Base-by-base conservation (phyloP, 108 stramenopile species). In the Poteriospumella lacustris region DNA sequence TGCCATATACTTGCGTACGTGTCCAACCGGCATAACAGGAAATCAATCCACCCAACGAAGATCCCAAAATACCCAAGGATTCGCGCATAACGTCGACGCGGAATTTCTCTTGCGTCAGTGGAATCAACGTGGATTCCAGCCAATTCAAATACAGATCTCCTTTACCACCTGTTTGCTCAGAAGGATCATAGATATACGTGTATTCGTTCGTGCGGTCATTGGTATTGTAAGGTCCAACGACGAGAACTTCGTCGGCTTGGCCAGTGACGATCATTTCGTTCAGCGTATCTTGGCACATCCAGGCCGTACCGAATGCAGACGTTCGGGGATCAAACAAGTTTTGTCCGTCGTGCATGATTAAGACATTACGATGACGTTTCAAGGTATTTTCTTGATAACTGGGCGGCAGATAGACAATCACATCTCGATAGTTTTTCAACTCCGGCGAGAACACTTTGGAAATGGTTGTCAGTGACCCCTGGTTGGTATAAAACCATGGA, bases 291-390 rank as follows among this genome's bases (percentile, higher is more conserved):
- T 76, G 75, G 3, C 39, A 43, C 75, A 76, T 76, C 75, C 75
- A 76, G 1, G 75, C 75, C 2, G 56, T 76, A n/a, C 75, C 75
- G 19, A 76, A 59, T 19, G 56, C 56, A 1, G 75, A 58, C 40
- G 44, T 58, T 28, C 1, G 1, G 1, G 58, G 29, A 24, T 56
- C 43, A 42, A 76, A 76, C 75, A 76, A 34, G 58, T 76, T 76
- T 42, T 76, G 75, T 43, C 75, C 75, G n/a, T 76, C 75, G 58
- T 76, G 75, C 75, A 52, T 52, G 43, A 76, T 15, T 1, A 76
- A 42, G 2, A 76, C 58, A 39, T 68, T 68, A 19, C 19, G 12
- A 40, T 68, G 36, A 12, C 34, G 15, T 40, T 68, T 68, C 15
- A 68, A 19, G 24, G 64, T 68, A 68, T 68, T 68, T 68, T 68